Evolutionary conservation across 768 basidiomycete genomes (phyloP), one percentile per base, ranked within the genome.

Genomic region (Astraeus odoratus): DNA sequence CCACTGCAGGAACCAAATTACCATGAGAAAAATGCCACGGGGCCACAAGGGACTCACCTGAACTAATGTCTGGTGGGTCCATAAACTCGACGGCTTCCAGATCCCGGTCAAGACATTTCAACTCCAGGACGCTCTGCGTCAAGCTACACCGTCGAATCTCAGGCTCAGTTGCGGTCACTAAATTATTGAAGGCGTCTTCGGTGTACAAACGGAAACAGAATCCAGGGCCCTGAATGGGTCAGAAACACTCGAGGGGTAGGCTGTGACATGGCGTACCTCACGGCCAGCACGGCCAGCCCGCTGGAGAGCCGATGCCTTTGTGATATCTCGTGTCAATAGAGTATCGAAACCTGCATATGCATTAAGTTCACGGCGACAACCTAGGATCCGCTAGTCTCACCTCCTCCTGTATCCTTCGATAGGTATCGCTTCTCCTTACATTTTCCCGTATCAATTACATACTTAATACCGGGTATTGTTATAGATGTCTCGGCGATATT

Each of bases 401-500:
- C 85, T 58, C 85, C 80, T 5, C 89, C 88, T 0, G 73, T 75
- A 48, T 74, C 68, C 57, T 75, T 72, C 9, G 83, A 78, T 18
- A 95, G 63, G 59, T 84, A 93, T 48, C 84, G 75, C 66, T 95
- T 96, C 68, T 97, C 94, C 64, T 98, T 99, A 58, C 86, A 89
- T 62, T 93, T 86, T 2, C 96, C 96, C 0, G 91, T 86, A 65
- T 99, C 96, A 30, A 99, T 88, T 6, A 99, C 94, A 63, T 89
- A 98, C 56, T 80, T 85, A 46, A 99, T 83, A 0, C 93, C 93
- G 3, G 94, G 92, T 58, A 99, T 96, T 12, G 96, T 98, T 60
- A 99, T 91, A 10, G 87, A 90, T 0, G 96, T 98, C 65, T 99
- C 96, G 9, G 96, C 96, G 47, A 99, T 94, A 64, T 98, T 99